Percentiles rank a stretch among this genome's conserved stretches.
These are phyloP conservation scores for Ajuga chamaepitys DNA, from an alignment of 257 asterid species.

Conservation along the genomic window DNA sequence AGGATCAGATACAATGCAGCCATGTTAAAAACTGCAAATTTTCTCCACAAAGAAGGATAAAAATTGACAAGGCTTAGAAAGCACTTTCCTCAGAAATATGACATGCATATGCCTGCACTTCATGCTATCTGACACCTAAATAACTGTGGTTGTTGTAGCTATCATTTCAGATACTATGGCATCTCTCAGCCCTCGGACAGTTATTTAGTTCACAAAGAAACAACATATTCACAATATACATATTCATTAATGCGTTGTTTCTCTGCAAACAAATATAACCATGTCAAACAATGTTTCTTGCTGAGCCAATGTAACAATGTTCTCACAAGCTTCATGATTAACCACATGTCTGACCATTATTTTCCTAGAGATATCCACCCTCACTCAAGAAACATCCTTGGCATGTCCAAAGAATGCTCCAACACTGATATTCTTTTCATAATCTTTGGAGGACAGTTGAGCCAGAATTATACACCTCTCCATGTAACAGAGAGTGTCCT, in stretches of 20 bases:
- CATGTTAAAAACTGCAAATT: conserved; percentile 1
- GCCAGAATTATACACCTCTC: background rate
- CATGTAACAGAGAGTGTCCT: background rate
- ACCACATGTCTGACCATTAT: background rate
- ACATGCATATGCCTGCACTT: conserved; percentile 4
- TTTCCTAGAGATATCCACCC: background rate
- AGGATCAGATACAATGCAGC: conserved; percentile 1
- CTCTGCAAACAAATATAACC: too few species aligned
- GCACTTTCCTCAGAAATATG: background rate
- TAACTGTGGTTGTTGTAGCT: background rate
- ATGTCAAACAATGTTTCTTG: too few species aligned
- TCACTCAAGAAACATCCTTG: background rate
- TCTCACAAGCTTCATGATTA: background rate
- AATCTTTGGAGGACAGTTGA: conserved; percentile 1
- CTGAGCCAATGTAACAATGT: too few species aligned
- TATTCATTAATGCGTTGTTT: too few species aligned
- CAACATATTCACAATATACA: background rate
- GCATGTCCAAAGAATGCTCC: conserved; percentile 6
- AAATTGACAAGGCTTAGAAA: conserved; percentile 9
- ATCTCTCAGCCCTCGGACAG: too few species aligned
- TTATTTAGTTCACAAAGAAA: background rate
- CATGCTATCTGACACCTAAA: background rate
- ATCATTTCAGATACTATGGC: background rate
- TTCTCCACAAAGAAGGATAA: background rate
- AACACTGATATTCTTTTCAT: conserved; percentile 2